Evolutionary conservation across 73 alveolate genomes (phyloP), one percentile per base, ranked within the genome.

Genomic region (Paraurostyla sp.): DNA sequence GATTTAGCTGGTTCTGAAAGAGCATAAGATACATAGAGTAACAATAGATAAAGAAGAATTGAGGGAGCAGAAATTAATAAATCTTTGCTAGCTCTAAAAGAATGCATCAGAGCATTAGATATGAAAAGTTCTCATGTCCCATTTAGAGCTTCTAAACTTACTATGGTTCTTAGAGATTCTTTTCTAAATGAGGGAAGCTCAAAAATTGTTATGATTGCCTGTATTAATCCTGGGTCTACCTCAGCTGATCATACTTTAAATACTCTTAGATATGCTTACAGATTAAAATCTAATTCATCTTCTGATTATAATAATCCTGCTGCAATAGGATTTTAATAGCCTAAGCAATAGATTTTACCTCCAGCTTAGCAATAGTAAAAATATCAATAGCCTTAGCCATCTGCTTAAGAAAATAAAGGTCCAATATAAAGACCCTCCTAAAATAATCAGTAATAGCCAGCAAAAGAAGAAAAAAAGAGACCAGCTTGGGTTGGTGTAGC

Each of bases 1-100:
- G 99, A 98, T 83, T 90, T 97, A 78, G 99, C 99, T 4, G 99
- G 99, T 7, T 92, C 98, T 23, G 99, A 98, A 80, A 92, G 99
- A 87, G 99, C 99, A 36, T 91, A 97, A 40, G 99, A 98, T 84
- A 93, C 99, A 13, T 94, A 93, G 83, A 88, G 98, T 46, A 97
- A 97, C 78, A 97, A 97, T 75, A 84, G 99, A 69, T 92, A 95
- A 71, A 92, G 99, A 82, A 91, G 99, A 45, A 91, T 94, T 0
- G 94, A 89, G 49, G 94, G 94, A 46, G 97, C 97, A 0, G 97
- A 93, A 83, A 93, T 93, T 87, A 93, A 93, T 82, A 86, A 91
- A 80, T 65, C 92, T 46, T 80, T 93, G 48, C 89, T 93, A 58
- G 96, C 97, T 0, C 86, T 93, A 41, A 93, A 93, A 92, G 97